These are phyloP conservation scores for Ampelomyces quisqualis DNA, from an alignment of 2,329 filamentous ascomycete genomes.

Conservation along the genomic window DNA sequence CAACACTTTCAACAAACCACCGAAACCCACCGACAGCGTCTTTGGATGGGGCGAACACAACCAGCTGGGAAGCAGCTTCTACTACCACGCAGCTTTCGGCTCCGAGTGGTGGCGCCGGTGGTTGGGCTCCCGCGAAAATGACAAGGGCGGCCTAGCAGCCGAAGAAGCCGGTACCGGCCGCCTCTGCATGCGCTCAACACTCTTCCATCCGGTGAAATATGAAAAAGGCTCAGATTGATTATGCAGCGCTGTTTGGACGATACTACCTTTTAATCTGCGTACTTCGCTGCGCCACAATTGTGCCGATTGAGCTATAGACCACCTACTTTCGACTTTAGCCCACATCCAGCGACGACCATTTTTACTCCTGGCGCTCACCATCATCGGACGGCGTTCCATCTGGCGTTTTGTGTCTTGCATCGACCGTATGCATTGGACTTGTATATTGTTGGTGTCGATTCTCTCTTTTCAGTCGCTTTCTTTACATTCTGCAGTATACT, in stretches of 20 bases:
- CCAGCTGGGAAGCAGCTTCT: conserved; percentile 53
- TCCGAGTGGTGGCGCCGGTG: conserved; percentile 53
- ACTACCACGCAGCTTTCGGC: conserved; percentile 53
- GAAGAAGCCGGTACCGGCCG: conserved; percentile 51
- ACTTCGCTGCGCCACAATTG: conserved; percentile 21
- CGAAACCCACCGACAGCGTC: conserved; percentile 48
- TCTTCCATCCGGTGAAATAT: conserved; percentile 54
- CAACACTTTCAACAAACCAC: conserved; percentile 52
- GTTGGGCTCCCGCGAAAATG: conserved; percentile 52
- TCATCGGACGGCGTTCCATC: conserved; percentile 39
- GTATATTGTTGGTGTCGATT: conserved; percentile 6
- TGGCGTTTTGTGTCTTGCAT: conserved; percentile 24
- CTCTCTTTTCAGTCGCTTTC: conserved; percentile 4
- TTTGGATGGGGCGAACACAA: conserved; percentile 57
- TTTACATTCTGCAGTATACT: conserved; percentile 19
- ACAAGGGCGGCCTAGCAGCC: conserved; percentile 43
- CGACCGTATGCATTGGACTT: conserved; percentile 13
- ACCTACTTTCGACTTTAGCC: conserved; percentile 17
- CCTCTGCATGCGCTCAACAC: conserved; percentile 49
- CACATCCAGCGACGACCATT: conserved; percentile 26
- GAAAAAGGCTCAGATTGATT: conserved; percentile 45
- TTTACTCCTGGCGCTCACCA: conserved; percentile 17
- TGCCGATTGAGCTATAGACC: conserved; percentile 21
- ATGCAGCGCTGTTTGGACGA: conserved; percentile 11
- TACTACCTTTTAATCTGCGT: conserved; percentile 17